Percentiles rank a stretch among this genome's conserved stretches.
phyloP scores from a whole-genome alignment of 176 grass and related monocot genomes.

The Canna indica region DNA sequence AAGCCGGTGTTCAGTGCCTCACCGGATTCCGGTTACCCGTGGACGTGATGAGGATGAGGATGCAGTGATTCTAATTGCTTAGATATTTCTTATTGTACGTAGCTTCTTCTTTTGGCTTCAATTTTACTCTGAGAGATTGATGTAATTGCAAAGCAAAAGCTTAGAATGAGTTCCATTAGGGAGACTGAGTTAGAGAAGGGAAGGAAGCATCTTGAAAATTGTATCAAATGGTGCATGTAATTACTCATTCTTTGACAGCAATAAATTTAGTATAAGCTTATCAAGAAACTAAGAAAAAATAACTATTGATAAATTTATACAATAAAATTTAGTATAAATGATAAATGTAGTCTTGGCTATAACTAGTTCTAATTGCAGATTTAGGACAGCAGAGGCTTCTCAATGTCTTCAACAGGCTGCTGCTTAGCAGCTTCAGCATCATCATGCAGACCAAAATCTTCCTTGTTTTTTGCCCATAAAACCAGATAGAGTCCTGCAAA shows the following conservation, averaged over 20 bases:
- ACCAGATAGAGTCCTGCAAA: constrained; percentile 49
- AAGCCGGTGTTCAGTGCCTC: constrained; percentile 80
- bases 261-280: no score
- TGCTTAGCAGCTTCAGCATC: no score
- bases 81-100: not conserved
- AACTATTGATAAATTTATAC: no score
- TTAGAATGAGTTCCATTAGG: no score
- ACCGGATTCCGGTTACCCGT: constrained; percentile 38
- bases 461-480: constrained; percentile 50
- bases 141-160: not conserved
- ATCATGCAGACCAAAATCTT: not conserved
- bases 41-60: not conserved
- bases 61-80: not conserved
- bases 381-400: constrained; percentile 7
- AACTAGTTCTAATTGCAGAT: no score
- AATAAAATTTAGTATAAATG: no score
- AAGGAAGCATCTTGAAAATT: no score
- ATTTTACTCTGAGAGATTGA: not conserved
- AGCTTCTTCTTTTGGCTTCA: not conserved
- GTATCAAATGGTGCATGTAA: no score
- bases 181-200: no score
- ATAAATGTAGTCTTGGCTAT: no score
- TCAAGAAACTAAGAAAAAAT: no score
- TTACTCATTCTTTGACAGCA: no score
- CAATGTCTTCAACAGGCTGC: not conserved